Percentiles rank a stretch among this genome's conserved stretches.
These are phyloP conservation scores for Marasmius sp. DNA, from an alignment of 1,284 basidiomycete genomes.

Conservation along the genomic window DNA sequence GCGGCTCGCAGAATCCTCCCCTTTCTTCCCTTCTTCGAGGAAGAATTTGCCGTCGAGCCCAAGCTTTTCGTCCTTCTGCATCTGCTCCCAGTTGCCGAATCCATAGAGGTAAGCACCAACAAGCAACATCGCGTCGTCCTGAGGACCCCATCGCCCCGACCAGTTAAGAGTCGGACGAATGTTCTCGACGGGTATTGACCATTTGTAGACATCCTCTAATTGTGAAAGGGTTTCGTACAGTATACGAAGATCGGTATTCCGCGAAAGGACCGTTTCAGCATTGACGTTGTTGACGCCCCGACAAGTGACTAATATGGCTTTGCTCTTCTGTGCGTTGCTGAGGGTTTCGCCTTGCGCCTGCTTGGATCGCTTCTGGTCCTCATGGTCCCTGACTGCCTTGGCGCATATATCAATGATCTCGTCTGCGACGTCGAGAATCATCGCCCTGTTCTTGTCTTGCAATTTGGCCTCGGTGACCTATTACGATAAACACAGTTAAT, in stretches of 20 bases:
- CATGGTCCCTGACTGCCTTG: conserved; percentile 83
- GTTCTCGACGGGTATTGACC: conserved; percentile 89
- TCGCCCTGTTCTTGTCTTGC: conserved; percentile 90
- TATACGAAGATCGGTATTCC: conserved; percentile 88
- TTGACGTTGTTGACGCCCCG: conserved; percentile 93
- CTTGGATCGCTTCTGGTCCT: conserved; percentile 75
- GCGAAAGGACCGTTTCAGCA: conserved; percentile 93
- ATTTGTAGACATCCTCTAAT: conserved; percentile 75
- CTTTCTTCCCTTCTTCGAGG: conserved; percentile 95
- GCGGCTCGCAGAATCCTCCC: conserved; percentile 74
- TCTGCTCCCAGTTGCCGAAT: conserved; percentile 96
- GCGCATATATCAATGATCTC: conserved; percentile 89
- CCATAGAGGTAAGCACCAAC: conserved; percentile 94
- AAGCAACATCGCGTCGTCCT: conserved; percentile 92
- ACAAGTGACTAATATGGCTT: conserved; percentile 92
- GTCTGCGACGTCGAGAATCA: conserved; percentile 90
- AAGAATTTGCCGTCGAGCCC: conserved; percentile 93
- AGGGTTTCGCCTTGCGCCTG: conserved; percentile 83
- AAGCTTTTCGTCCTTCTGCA: conserved; percentile 86
- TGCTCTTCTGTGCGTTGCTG: conserved; percentile 87
- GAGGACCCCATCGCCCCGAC: conserved; percentile 93
- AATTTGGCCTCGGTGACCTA: conserved; percentile 92
- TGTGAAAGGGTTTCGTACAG: conserved; percentile 81
- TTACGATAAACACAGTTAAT: conserved; percentile 27
- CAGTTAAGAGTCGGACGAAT: conserved; percentile 94